Conservation (phyloP, 164 flowering plant genomes). For the Tetrastigma voinierianum region DNA sequence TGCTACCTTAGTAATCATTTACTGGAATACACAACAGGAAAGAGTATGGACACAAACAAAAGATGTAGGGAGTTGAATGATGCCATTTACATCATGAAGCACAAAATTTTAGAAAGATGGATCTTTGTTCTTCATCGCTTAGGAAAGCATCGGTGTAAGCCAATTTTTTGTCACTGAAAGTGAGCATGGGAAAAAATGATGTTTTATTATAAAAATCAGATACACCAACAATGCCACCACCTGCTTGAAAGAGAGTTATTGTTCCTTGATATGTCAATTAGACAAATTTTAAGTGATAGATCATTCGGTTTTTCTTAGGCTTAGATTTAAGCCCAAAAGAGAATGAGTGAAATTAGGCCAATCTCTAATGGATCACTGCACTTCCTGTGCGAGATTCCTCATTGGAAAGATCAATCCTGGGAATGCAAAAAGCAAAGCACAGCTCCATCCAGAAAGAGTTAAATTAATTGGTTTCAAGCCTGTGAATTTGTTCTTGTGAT, state of each 20-base stretch:
- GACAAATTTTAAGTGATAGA: slow-evolving; percentile 37
- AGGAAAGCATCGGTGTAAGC: too few species aligned
- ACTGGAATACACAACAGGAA: background rate
- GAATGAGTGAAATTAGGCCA: slow-evolving; percentile 64
- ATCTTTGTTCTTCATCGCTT: slow-evolving; percentile 67
- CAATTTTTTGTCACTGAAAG: slow-evolving; percentile 89
- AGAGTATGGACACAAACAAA: background rate
- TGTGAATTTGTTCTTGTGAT: slow-evolving; percentile 62
- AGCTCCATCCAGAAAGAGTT: background rate
- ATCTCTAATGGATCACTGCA: slow-evolving; percentile 64
- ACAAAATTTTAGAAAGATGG: slow-evolving; percentile 54
- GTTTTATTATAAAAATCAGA: slow-evolving; percentile 62
- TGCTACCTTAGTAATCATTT: slow-evolving; percentile 17
- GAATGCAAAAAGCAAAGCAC: slow-evolving; percentile 10
- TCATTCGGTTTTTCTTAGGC: slow-evolving; percentile 76
- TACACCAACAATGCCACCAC: slow-evolving; percentile 29
- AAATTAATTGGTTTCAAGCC: slow-evolving; percentile 43
- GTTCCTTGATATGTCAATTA: slow-evolving; percentile 30
- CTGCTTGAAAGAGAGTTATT: slow-evolving; percentile 39
- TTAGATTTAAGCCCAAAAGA: slow-evolving; percentile 71
- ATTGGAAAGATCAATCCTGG: slow-evolving; percentile 12
- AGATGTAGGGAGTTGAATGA: slow-evolving; percentile 11
- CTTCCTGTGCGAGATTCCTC: slow-evolving; percentile 9
- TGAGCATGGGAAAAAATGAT: slow-evolving; percentile 64
- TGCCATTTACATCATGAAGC: slow-evolving; percentile 23